Percentiles rank a stretch among this genome's conserved stretches.
Conservation (phyloP, 2,329 filamentous ascomycete genomes). For the Hypoxylon sp. region DNA sequence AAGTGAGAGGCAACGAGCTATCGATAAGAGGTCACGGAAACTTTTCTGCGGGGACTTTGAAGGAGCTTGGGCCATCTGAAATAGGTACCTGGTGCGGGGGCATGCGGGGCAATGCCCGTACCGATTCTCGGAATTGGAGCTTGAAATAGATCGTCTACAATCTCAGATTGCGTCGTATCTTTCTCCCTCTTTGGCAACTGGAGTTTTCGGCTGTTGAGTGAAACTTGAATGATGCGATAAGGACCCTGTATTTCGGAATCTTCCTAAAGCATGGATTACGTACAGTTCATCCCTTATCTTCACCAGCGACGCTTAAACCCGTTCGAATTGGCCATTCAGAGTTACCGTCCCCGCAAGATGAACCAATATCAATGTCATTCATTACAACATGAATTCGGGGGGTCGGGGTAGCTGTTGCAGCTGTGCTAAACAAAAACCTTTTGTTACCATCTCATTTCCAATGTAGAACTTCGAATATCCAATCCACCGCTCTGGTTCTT, state of each 20-base stretch:
- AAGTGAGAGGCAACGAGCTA: slow-evolving; percentile 9
- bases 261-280: slow-evolving; percentile 33
- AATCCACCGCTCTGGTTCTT: not conserved
- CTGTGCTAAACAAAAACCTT: slow-evolving; percentile 17
- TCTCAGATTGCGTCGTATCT: slow-evolving; percentile 14
- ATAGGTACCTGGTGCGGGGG: slow-evolving; percentile 21
- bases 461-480: slow-evolving; percentile 3
- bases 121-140: slow-evolving; percentile 26
- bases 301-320: slow-evolving; percentile 11
- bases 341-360: slow-evolving; percentile 20
- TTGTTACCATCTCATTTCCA: slow-evolving; percentile 2
- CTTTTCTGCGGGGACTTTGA: slow-evolving; percentile 34
- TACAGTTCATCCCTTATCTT: slow-evolving; percentile 35
- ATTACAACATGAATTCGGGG: slow-evolving; percentile 8
- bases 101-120: slow-evolving; percentile 3
- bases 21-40: slow-evolving; percentile 30
- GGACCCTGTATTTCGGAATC: slow-evolving; percentile 45
- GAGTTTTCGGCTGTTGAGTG: slow-evolving; percentile 30
- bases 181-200: slow-evolving; percentile 10
- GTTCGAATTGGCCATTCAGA: slow-evolving; percentile 39
- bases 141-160: slow-evolving; percentile 7
- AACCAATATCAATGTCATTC: slow-evolving; percentile 7
- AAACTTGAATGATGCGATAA: slow-evolving; percentile 47
- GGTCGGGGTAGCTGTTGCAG: slow-evolving; percentile 32
- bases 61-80: slow-evolving; percentile 43